Conservation (phyloP, 495 filamentous ascomycete species). For the Xylaria flabelliformis region DNA sequence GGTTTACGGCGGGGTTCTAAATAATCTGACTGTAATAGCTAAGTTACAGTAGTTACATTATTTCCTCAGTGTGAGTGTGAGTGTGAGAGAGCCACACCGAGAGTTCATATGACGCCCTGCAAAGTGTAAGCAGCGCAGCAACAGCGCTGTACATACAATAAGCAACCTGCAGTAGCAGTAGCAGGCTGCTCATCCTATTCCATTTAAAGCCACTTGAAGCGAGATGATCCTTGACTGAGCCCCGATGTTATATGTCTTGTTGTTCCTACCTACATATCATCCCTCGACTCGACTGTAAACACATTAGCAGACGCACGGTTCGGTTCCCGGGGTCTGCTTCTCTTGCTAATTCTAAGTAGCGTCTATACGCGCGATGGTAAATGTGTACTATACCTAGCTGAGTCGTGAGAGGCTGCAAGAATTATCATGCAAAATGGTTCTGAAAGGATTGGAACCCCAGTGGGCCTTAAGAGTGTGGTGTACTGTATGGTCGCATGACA, state of each 20-base stretch:
- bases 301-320: background rate
- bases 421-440: constrained; percentile 7
- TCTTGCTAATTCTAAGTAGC: background rate
- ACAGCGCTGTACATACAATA: constrained; percentile 20
- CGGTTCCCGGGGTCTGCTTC: background rate
- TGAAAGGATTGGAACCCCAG: constrained; percentile 9
- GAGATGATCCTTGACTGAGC: background rate
- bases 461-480: background rate
- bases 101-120: constrained; percentile 15
- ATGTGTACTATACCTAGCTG: background rate
- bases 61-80: constrained; percentile 5
- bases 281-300: no score
- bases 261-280: constrained; percentile 11
- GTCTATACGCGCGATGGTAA: background rate
- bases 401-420: background rate
- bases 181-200: background rate
- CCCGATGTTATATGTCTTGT: background rate
- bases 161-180: constrained; percentile 14
- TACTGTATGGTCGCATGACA: constrained; percentile 5
- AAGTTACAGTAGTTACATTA: background rate
- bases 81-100: constrained; percentile 14
- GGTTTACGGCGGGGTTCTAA: constrained; percentile 1
- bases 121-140: constrained; percentile 3
- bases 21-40: constrained; percentile 18
- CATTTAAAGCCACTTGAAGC: background rate